Percentiles rank a stretch among this genome's conserved stretches.
These are phyloP conservation scores for Raffaelea albimanens DNA, from an alignment of 2,329 filamentous ascomycete genomes.

Conservation along the genomic window DNA sequence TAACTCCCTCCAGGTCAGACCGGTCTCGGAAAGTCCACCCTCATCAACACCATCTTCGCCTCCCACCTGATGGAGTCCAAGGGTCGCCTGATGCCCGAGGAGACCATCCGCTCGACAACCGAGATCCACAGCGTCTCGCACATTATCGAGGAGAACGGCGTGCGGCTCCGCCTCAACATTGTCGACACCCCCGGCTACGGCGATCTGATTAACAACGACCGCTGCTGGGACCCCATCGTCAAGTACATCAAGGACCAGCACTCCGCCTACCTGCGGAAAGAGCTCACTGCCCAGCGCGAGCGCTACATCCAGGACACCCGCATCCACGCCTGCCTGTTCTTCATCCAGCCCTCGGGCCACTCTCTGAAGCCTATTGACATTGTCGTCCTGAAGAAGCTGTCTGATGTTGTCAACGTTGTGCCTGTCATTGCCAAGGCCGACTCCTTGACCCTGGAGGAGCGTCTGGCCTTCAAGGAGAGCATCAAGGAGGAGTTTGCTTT, in stretches of 20 bases:
- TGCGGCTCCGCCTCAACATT: conserved; percentile 94
- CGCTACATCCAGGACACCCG: conserved; percentile 98
- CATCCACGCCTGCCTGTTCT: conserved; percentile 99
- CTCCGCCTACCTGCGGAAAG: conserved; percentile 97
- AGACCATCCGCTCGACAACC: conserved; percentile 89
- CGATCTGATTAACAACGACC: conserved; percentile 98
- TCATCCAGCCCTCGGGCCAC: conserved; percentile 97
- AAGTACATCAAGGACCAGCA: conserved; percentile 99
- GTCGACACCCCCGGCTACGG: conserved; percentile 98
- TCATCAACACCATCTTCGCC: conserved; percentile 99
- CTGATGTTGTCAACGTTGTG: conserved; percentile 97
- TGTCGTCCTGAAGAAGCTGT: conserved; percentile 98
- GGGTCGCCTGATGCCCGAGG: conserved; percentile 84
- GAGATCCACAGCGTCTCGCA: conserved; percentile 98
- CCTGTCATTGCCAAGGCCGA: conserved; percentile 98
- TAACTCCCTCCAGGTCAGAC: conserved; percentile 65
- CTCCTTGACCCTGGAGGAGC: conserved; percentile 90
- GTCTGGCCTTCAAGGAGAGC: conserved; percentile 91
- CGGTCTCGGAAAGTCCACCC: conserved; percentile 93
- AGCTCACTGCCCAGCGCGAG: conserved; percentile 97
- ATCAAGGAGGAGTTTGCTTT: conserved; percentile 99
- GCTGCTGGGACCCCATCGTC: conserved; percentile 99
- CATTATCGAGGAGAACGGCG: conserved; percentile 98
- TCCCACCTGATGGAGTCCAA: conserved; percentile 99
- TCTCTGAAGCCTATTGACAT: conserved; percentile 99